Base-by-base conservation (phyloP, 1,139 yeast species). In the Hemisphaericaspora xylanilytica region DNA sequence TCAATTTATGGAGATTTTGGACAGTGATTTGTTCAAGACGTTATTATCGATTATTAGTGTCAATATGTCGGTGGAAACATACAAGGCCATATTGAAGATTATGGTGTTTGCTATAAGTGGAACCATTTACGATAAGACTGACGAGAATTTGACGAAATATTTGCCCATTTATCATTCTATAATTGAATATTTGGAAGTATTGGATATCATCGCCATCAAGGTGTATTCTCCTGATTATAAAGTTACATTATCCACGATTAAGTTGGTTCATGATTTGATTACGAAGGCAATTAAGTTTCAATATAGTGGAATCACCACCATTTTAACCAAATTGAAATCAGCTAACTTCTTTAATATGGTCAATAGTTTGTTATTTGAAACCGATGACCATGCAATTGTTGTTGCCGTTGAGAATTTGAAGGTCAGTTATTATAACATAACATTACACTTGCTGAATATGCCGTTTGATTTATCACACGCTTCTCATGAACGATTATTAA, bases 61-160 rank as follows among this genome's bases (percentile, higher is more conserved):
- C 33, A 65, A 67, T 41, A 73, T 72, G 70, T 68, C 79, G 3
- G 61, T 70, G 7, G 80, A 75, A 45, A 71, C 77, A 1, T 68
- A 74, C 44, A 71, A 71, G 52, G 73, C 80, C 3, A 67, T 76
- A 22, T 52, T 75, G 41, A 69, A 74, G 46, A 70, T 75, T 28
- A 61, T 69, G 14, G 65, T 67, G 11, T 63, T 70, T 24, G 63
- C 68, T 40, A 62, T 75, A 13, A 65, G 75, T 3, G 81, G 80
- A 5, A 55, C 67, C 3, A 58, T 75, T 20, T 71, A 74, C 46
- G 62, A 58, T 25, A 53, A 63, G 4, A 60, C 62, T 39, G 66
- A 61, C 28, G 63, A 61, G 16, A 10, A 5, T 7, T 14, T 28
- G 5, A 5, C 11, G n/a, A 28, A 16, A 36, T 69, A 66, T 48